These are phyloP conservation scores for Elsinoe fawcettii DNA, from an alignment of 2,329 filamentous ascomycete species.

Conservation along the genomic window DNA sequence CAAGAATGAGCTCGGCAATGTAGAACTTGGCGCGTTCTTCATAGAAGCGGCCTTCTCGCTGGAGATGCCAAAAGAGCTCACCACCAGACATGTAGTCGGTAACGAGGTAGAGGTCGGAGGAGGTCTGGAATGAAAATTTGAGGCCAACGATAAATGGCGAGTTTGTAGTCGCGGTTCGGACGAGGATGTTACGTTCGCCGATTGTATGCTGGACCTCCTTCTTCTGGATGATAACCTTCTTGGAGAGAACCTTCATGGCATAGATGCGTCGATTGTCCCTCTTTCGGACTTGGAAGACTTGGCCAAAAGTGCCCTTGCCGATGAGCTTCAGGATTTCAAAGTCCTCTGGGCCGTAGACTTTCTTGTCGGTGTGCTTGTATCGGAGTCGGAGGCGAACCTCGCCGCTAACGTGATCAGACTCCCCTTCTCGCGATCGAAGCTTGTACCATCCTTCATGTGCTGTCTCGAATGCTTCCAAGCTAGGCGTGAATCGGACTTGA, in stretches of 20 bases:
- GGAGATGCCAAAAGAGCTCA: slow-evolving; percentile 96
- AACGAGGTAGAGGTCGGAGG: slow-evolving; percentile 93
- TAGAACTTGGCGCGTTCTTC: slow-evolving; percentile 97
- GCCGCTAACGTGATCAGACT: slow-evolving; percentile 67
- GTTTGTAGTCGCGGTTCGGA: slow-evolving; percentile 89
- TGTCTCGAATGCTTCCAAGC: slow-evolving; percentile 59
- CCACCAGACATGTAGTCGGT: slow-evolving; percentile 99
- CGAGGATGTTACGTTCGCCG: slow-evolving; percentile 92
- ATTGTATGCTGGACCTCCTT: slow-evolving; percentile 98
- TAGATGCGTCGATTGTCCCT: slow-evolving; percentile 94
- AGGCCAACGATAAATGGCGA: slow-evolving; percentile 96
- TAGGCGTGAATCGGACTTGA: slow-evolving; percentile 73
- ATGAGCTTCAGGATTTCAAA: slow-evolving; percentile 95
- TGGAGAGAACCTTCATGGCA: slow-evolving; percentile 97
- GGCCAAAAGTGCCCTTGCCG: slow-evolving; percentile 95
- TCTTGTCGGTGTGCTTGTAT: slow-evolving; percentile 82
- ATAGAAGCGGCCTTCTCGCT: slow-evolving; percentile 92
- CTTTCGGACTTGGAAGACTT: slow-evolving; percentile 97
- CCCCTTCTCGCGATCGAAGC: slow-evolving; percentile 69
- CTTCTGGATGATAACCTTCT: slow-evolving; percentile 99
- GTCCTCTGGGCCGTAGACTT: slow-evolving; percentile 86
- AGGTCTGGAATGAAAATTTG: slow-evolving; percentile 98
- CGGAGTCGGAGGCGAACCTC: slow-evolving; percentile 82
- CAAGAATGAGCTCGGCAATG: slow-evolving; percentile 92
- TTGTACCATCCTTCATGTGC: slow-evolving; percentile 79